Conservation (phyloP, 129 eudicot species). For the Centella asiatica region DNA sequence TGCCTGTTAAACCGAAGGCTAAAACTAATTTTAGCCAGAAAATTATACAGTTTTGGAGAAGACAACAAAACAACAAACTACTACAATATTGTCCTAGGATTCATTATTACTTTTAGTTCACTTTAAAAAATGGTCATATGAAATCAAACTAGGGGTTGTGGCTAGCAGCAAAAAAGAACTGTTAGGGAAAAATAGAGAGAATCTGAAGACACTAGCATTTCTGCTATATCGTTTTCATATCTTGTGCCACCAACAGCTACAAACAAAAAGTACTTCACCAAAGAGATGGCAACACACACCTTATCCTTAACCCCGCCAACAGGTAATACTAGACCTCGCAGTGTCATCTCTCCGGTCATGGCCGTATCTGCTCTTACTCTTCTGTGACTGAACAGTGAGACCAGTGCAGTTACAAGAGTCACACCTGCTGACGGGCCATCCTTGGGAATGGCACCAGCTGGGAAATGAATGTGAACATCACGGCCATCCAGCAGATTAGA, state of each 20-base stretch:
- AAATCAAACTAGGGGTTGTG: too few relatives aligned
- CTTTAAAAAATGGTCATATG: too few relatives aligned
- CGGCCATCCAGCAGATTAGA: conserved; percentile 66
- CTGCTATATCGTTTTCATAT: not conserved
- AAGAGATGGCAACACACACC: conserved; percentile 33
- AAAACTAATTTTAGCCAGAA: too few relatives aligned
- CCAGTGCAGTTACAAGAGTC: conserved; percentile 87
- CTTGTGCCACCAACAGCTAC: not conserved
- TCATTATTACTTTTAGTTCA: too few relatives aligned
- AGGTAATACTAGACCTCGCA: conserved; percentile 86
- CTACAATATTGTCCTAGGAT: too few relatives aligned
- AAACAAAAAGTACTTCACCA: conserved; percentile 1
- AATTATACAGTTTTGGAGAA: not conserved
- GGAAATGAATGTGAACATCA: conserved; percentile 92
- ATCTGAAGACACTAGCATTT: not conserved
- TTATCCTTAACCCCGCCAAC: conserved; percentile 96
- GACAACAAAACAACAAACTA: too few relatives aligned
- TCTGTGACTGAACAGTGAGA: conserved; percentile 70
- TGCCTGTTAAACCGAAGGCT: not conserved
- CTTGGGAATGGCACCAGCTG: conserved; percentile 98
- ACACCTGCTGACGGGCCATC: conserved; percentile 99
- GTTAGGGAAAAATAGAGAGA: not conserved
- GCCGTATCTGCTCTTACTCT: conserved; percentile 88
- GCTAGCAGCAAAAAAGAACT: not conserved
- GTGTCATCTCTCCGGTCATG: conserved; percentile 94